phyloP scores from a whole-genome alignment of 148 eudicot genomes.

The Dianthus caryophyllus region DNA sequence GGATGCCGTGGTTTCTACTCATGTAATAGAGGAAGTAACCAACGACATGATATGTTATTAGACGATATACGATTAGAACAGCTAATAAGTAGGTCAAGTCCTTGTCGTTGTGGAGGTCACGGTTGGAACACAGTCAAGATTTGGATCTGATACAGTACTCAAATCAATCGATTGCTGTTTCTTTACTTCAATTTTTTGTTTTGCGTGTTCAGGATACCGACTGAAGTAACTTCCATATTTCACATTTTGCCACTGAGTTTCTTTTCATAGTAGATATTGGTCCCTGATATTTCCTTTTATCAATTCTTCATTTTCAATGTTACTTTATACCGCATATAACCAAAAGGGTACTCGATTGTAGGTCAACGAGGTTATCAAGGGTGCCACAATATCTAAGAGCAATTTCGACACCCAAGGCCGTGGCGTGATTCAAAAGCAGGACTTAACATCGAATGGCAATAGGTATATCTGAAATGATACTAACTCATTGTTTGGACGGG shows the following conservation, averaged over 20 bases:
- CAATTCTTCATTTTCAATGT: not conserved
- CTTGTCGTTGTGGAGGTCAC: not conserved
- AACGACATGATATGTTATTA: too few relatives aligned
- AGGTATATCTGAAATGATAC: slow-evolving; percentile 23
- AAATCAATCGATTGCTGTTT: not conserved
- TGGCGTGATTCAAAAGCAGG: slow-evolving; percentile 16
- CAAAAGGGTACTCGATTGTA: slow-evolving; percentile 11
- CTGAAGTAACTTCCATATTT: not conserved
- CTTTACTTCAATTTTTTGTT: not conserved
- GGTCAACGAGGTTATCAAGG: slow-evolving; percentile 34
- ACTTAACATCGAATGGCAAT: slow-evolving; percentile 28
- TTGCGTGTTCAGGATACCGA: not conserved
- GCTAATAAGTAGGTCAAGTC: not conserved
- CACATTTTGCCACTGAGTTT: not conserved
- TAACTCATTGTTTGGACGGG: too few relatives aligned
- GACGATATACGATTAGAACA: not conserved
- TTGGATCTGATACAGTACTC: slow-evolving; percentile 1
- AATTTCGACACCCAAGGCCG: slow-evolving; percentile 14
- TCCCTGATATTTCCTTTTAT: not conserved
- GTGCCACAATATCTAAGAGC: slow-evolving; percentile 25
- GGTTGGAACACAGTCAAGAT: not conserved
- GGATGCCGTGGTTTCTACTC: too few relatives aligned
- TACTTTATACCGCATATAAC: not conserved
- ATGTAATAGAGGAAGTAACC: too few relatives aligned
- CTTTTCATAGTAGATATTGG: not conserved